Base-by-base conservation (phyloP, 2,329 filamentous ascomycete species). In the Colletotrichum sp. region DNA sequence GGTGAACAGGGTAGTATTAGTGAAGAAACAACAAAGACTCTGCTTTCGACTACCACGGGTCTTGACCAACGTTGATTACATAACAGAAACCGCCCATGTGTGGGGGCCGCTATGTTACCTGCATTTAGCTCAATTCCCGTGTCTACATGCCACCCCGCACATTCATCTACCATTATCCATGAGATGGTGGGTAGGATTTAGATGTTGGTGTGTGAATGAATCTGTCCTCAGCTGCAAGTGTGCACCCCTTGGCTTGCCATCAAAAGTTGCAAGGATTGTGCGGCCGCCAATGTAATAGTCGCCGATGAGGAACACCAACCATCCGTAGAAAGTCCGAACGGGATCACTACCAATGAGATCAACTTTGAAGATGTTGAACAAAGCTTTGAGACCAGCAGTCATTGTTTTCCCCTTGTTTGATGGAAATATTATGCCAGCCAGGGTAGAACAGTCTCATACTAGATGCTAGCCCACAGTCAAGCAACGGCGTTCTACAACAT, bases 401-500 rank as follows among this genome's bases (percentile, higher is more conserved):
- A n/a, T n/a, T n/a, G n/a, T n/a, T n/a, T n/a, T n/a, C n/a, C n/a
- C n/a, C n/a, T n/a, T n/a, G n/a, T n/a, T n/a, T n/a, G n/a, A n/a
- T 3, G 6, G 19, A 13, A 1, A 49, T 22, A 49, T 22, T 0
- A 44, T 49, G 1, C n/a, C 1, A 13, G n/a, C 11, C 6, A 6
- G 19, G 2, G 6, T 22, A 49, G n/a, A 49, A 49, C 6, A 49
- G n/a, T 0, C 19, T 22, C 6, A 22, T 22, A 22, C 11, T 22
- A 6, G n/a, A 3, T 49, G 3, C 44, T 22, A n/a, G n/a, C n/a
- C 44, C 12, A 22, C 11, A 4, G 9, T 22, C 3, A 12, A 49
- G 6, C 19, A 49, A n/a, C 19, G 9, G 19, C 19, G n/a, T 49
- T n/a, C 19, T n/a, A 9, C 7, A 6, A n/a, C 16, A n/a, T 44